Conservation (phyloP, 2,329 filamentous ascomycete genomes). For the Myrmaecium sp. region DNA sequence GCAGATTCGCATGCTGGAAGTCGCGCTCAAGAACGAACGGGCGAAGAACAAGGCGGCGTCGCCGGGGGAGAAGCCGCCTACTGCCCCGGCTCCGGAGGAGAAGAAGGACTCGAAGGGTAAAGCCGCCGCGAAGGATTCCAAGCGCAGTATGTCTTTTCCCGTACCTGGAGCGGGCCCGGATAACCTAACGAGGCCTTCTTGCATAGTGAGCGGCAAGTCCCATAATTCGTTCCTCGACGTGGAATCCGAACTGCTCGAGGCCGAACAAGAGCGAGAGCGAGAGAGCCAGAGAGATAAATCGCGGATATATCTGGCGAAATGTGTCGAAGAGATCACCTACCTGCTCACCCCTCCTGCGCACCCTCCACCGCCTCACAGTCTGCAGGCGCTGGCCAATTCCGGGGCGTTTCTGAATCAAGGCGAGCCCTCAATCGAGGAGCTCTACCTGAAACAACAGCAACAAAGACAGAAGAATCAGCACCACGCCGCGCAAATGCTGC, state of each 20-base stretch:
- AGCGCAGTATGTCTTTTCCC: slow-evolving; percentile 1
- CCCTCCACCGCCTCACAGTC: slow-evolving; percentile 36
- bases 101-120: slow-evolving; percentile 13
- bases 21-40: slow-evolving; percentile 70
- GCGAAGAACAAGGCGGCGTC: slow-evolving; percentile 43
- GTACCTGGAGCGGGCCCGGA: too few species aligned
- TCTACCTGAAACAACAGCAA: slow-evolving; percentile 40
- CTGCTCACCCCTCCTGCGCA: slow-evolving; percentile 49
- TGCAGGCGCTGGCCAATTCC: slow-evolving; percentile 18
- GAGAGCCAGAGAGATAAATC: slow-evolving; percentile 46
- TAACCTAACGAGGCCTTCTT: too few species aligned
- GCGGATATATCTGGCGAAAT: slow-evolving; percentile 45
- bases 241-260: slow-evolving; percentile 24
- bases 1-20: slow-evolving; percentile 79
- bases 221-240: slow-evolving; percentile 35
- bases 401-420: slow-evolving; percentile 29
- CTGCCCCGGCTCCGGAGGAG: slow-evolving; percentile 29
- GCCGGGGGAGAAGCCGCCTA: slow-evolving; percentile 35
- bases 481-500: slow-evolving; percentile 18
- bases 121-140: slow-evolving; percentile 3
- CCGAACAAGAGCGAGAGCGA: slow-evolving; percentile 31
- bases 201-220: too few species aligned
- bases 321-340: slow-evolving; percentile 51
- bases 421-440: slow-evolving; percentile 40
- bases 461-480: slow-evolving; percentile 36